Conservation (phyloP, 495 filamentous ascomycete species). For the Talaromyces proteolyticus region DNA sequence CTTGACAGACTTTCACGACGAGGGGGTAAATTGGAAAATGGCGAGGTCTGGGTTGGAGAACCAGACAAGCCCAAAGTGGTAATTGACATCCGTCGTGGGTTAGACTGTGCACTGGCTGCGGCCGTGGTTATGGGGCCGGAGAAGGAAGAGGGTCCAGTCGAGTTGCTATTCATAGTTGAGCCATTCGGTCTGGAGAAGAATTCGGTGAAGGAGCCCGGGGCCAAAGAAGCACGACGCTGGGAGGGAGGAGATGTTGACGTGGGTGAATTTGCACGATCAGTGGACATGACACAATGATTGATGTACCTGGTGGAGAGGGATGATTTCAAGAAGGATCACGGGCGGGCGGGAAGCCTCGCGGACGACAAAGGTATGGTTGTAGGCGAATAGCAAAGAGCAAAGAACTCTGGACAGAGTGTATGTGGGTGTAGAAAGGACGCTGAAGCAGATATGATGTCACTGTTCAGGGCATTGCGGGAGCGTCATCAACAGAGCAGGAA, state of each 20-base stretch:
- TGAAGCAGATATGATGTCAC: background rate
- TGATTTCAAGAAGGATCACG: too few relatives aligned
- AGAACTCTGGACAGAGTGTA: background rate
- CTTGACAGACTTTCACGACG: constrained; percentile 69
- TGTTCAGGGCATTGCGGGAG: constrained; percentile 4
- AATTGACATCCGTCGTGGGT: constrained; percentile 81
- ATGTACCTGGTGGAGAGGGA: background rate
- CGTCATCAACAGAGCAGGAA: too few relatives aligned
- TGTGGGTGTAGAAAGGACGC: background rate
- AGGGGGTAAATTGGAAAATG: constrained; percentile 46
- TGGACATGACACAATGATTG: constrained; percentile 31
- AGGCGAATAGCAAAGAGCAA: too few relatives aligned
- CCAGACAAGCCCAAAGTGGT: constrained; percentile 79
- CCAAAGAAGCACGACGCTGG: constrained; percentile 44
- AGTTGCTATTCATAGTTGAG: constrained; percentile 12
- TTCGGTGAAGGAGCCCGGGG: constrained; percentile 39
- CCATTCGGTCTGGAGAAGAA: constrained; percentile 33
- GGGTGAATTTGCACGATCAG: constrained; percentile 41
- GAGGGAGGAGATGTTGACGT: constrained; percentile 35
- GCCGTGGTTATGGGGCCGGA: constrained; percentile 63
- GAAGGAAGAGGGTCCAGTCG: constrained; percentile 34
- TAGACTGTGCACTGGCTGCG: constrained; percentile 55
- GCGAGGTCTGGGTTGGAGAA: constrained; percentile 58
- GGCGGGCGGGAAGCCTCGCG: too few relatives aligned
- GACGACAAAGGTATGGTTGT: too few relatives aligned